Percentiles rank a stretch among this genome's conserved stretches.
phyloP scores from a whole-genome alignment of 106 monocot genomes.

The Triglochin maritima region DNA sequence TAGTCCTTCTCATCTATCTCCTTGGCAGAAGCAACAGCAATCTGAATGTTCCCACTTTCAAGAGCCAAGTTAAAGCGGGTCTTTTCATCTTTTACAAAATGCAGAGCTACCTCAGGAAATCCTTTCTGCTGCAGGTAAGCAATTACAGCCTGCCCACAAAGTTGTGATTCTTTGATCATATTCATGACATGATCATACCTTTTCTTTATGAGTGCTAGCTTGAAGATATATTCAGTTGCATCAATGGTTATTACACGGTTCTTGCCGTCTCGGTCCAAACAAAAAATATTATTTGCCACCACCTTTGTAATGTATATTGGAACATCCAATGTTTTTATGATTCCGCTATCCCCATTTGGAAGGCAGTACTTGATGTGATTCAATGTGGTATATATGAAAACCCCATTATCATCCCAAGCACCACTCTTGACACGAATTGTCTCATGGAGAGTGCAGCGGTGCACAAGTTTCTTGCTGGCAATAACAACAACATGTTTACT shows the following conservation, averaged over 20 bases:
- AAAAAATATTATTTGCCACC: slow-evolving; percentile 50
- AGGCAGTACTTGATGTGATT: slow-evolving; percentile 95
- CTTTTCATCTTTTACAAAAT: slow-evolving; percentile 92
- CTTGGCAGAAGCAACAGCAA: slow-evolving; percentile 90
- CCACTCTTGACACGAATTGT: slow-evolving; percentile 97
- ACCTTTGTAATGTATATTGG: slow-evolving; percentile 84
- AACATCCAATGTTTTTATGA: slow-evolving; percentile 73
- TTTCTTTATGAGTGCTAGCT: slow-evolving; percentile 73
- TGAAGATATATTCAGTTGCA: slow-evolving; percentile 90
- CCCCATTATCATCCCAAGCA: slow-evolving; percentile 96
- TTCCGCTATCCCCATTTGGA: slow-evolving; percentile 87
- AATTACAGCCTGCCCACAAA: slow-evolving; percentile 90
- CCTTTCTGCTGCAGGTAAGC: slow-evolving; percentile 91
- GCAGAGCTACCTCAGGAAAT: slow-evolving; percentile 84
- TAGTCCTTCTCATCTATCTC: slow-evolving; percentile 95
- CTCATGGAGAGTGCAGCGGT: slow-evolving; percentile 85
- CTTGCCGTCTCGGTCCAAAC: slow-evolving; percentile 86
- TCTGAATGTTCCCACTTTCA: slow-evolving; percentile 91
- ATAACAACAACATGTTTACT: slow-evolving; percentile 84
- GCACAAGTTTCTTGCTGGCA: slow-evolving; percentile 72
- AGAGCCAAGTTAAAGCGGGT: slow-evolving; percentile 83
- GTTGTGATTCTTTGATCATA: slow-evolving; percentile 77
- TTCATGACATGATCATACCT: slow-evolving; percentile 83
- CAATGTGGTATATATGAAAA: slow-evolving; percentile 80
- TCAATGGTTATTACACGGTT: slow-evolving; percentile 49